Evolutionary conservation across 768 basidiomycete species (phyloP).

Genomic region (Kwoniella mangroviensis): DNA sequence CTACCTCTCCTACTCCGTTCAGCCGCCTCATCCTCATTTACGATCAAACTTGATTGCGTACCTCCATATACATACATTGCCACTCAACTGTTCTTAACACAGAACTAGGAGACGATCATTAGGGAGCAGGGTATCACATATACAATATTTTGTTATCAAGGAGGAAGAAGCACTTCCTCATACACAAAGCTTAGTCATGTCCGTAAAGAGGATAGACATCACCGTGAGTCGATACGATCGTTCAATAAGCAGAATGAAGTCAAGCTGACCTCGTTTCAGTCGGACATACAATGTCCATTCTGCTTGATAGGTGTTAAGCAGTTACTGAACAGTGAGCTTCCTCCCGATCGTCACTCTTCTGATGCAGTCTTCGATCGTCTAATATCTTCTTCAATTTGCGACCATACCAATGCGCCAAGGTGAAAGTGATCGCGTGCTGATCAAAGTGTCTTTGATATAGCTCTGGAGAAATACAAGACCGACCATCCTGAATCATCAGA

Average conservation of each 20-base stretch:
- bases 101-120: too few species aligned
- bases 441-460: not conserved
- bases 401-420: too few species aligned
- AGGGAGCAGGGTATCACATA: too few species aligned
- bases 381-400: too few species aligned
- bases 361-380: not conserved
- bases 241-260: not conserved
- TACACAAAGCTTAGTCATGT: not conserved
- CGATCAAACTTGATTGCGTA: too few species aligned
- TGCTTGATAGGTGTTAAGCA: conserved; percentile 43
- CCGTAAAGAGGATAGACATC: conserved; percentile 38
- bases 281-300: conserved; percentile 48
- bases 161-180: too few species aligned
- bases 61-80: too few species aligned
- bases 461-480: conserved; percentile 49
- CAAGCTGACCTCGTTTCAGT: conserved; percentile 16
- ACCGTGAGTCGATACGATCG: conserved; percentile 21
- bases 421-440: not conserved
- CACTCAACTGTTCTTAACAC: too few species aligned
- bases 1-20: not conserved
- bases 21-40: too few species aligned
- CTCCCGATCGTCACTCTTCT: not conserved
- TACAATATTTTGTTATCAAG: too few species aligned
- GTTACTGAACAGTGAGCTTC: conserved; percentile 24
- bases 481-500: conserved; percentile 47